Conservation (phyloP, 805 yeast genomes). For the Candida adriatica region DNA sequence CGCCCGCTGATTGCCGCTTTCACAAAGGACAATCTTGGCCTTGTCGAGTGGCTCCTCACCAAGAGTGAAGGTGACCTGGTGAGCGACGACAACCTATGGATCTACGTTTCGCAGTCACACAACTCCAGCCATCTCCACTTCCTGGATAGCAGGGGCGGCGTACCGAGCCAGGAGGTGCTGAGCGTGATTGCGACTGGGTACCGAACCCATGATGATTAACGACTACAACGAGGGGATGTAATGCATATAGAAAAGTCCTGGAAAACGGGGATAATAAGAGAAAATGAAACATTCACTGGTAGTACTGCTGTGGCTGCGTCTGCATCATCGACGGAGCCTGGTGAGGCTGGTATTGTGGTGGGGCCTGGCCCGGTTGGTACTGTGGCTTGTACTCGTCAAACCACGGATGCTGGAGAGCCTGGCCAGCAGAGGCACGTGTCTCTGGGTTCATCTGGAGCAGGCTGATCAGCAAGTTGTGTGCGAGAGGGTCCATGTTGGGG, state of each 20-base stretch:
- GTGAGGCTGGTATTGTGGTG: constrained; percentile 5
- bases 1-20: constrained; percentile 17
- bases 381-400: constrained; percentile 59
- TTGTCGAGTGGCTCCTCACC: constrained; percentile 16
- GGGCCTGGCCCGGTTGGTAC: constrained; percentile 8
- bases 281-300: too few species aligned
- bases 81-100: constrained; percentile 19
- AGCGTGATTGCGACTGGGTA: neutral
- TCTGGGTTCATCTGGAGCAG: constrained; percentile 92
- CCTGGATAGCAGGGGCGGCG: constrained; percentile 17
- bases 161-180: constrained; percentile 9
- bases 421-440: constrained; percentile 83
- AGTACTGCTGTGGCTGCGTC: constrained; percentile 12
- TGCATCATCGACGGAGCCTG: constrained; percentile 3
- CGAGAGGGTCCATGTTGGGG: constrained; percentile 75
- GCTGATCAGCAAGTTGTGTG: constrained; percentile 72
- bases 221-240: neutral
- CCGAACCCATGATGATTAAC: neutral
- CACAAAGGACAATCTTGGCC: constrained; percentile 2
- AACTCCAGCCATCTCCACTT: constrained; percentile 9
- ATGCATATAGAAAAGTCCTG: too few species aligned
- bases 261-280: too few species aligned
- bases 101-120: constrained; percentile 5
- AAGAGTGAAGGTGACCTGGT: constrained; percentile 7
- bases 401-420: constrained; percentile 92